Conservation (phyloP, 2,329 filamentous ascomycete species). For the Nemania sp. region DNA sequence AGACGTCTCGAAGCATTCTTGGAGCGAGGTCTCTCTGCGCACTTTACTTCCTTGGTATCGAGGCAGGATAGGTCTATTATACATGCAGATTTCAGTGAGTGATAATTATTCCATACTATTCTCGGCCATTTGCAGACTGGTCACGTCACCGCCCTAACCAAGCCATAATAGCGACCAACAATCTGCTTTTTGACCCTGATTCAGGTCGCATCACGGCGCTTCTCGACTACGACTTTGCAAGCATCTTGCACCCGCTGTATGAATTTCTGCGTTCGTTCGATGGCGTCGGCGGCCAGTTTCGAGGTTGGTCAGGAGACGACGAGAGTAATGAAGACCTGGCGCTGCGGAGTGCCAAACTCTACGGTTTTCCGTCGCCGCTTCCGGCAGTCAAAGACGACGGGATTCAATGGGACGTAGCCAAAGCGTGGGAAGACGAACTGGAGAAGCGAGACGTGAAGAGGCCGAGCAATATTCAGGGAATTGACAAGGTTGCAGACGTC, state of each 20-base stretch:
- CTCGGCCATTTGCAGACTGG: not conserved
- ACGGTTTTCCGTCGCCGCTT: conserved; percentile 6
- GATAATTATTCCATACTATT: not conserved
- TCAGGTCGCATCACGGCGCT: conserved; percentile 13
- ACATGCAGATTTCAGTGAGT: conserved; percentile 17
- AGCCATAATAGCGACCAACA: conserved; percentile 8
- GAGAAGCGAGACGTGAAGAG: conserved; percentile 3
- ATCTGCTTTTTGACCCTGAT: conserved; percentile 8
- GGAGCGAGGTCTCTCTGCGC: conserved; percentile 1
- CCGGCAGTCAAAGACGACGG: not conserved
- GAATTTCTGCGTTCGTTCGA: conserved; percentile 11
- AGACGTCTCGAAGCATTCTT: conserved; percentile 10
- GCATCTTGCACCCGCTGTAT: conserved; percentile 5
- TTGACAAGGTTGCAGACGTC: conserved; percentile 12
- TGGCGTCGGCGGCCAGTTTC: not conserved
- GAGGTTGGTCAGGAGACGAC: not conserved
- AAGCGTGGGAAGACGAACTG: conserved; percentile 11
- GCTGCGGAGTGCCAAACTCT: conserved; percentile 5
- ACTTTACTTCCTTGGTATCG: not conserved
- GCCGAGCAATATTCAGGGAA: conserved; percentile 2
- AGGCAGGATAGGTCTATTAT: conserved; percentile 1
- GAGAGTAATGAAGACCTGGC: not conserved
- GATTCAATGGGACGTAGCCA: conserved; percentile 14
- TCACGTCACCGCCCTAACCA: not conserved
- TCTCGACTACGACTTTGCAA: conserved; percentile 13